Evolutionary conservation across 73 alveolate genomes (phyloP).

Genomic region (Vitrella brassicaformis): DNA sequence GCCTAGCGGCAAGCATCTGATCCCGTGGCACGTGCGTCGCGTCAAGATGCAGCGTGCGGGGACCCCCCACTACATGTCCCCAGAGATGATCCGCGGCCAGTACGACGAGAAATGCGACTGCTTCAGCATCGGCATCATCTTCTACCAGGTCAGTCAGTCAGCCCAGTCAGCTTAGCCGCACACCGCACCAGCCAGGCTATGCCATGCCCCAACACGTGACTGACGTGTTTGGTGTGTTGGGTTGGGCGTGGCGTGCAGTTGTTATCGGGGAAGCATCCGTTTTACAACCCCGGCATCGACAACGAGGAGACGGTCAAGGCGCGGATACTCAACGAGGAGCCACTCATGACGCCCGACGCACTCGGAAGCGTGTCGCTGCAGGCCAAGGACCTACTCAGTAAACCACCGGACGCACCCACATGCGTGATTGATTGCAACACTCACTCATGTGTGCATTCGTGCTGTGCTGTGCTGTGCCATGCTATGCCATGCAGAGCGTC

Average conservation of each 20-base stretch:
- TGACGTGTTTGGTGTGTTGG: too few relatives aligned
- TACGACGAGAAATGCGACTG: constrained; percentile 1
- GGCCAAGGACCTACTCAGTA: not conserved
- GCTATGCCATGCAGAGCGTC: not conserved
- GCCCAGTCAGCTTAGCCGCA: too few relatives aligned
- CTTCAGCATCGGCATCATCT: not conserved
- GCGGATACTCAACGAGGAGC: not conserved
- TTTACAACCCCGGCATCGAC: not conserved
- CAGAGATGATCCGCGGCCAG: not conserved
- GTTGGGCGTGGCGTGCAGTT: not conserved
- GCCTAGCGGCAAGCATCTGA: too few relatives aligned
- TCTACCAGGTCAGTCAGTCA: not conserved
- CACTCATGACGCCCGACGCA: not conserved
- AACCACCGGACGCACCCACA: not conserved
- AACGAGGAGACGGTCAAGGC: not conserved
- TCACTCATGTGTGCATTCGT: not conserved
- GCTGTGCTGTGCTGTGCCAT: not conserved
- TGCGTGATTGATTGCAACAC: not conserved
- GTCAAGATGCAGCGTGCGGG: too few relatives aligned
- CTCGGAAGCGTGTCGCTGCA: not conserved
- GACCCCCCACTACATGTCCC: constrained; percentile 5
- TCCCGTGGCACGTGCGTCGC: too few relatives aligned
- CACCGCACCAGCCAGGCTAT: too few relatives aligned
- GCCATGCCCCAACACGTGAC: too few relatives aligned
- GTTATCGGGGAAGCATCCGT: not conserved